A percentile compares a stretch with the other conserved stretches of the same genome.
Conservation (phyloP, 257 asterid genomes). For the Anisodus acutangulus region DNA sequence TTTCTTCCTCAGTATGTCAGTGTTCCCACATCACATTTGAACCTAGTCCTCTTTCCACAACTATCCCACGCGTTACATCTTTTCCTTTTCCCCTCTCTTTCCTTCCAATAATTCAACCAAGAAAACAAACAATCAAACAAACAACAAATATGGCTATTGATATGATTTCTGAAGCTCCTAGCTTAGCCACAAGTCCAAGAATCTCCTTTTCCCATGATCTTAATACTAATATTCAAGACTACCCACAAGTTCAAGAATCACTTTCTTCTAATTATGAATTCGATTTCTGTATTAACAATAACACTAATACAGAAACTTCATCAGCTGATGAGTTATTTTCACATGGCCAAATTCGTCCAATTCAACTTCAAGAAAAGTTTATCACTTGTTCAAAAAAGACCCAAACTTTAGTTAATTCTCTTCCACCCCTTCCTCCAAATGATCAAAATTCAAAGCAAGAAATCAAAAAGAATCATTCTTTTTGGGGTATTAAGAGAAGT, state of each 20-base stretch:
- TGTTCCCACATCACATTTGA: conserved; percentile 25
- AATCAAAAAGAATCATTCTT: conserved; percentile 40
- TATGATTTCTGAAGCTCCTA: conserved; percentile 43
- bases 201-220: conserved; percentile 53
- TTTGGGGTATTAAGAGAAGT: conserved; percentile 53
- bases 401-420: conserved; percentile 29
- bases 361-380: conserved; percentile 48
- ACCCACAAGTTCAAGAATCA: conserved; percentile 45
- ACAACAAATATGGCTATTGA: conserved; percentile 43
- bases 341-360: conserved; percentile 50
- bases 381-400: conserved; percentile 35
- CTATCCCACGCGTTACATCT: background rate
- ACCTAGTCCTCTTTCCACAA: background rate
- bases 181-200: conserved; percentile 47
- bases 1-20: background rate
- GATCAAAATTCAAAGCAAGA: conserved; percentile 33
- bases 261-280: conserved; percentile 37
- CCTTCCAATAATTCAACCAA: background rate
- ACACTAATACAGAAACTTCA: conserved; percentile 37
- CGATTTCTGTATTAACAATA: conserved; percentile 46
- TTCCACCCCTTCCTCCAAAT: conserved; percentile 36
- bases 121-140: background rate
- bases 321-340: conserved; percentile 59
- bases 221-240: background rate
- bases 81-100: background rate